Conservation (phyloP, 169 alveolate species). For the Neospora caninum region DNA sequence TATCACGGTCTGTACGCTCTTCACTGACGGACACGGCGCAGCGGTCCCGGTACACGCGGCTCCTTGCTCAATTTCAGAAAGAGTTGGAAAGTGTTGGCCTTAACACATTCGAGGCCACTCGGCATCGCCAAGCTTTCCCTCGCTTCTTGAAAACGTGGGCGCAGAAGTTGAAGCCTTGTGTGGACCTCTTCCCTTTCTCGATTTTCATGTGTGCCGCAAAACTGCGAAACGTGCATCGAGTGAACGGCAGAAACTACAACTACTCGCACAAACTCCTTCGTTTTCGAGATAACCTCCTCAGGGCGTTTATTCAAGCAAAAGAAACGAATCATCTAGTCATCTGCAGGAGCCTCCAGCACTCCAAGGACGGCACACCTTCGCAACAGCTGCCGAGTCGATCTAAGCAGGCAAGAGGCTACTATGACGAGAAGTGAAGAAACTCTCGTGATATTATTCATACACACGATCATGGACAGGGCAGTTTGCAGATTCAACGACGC, state of each 20-base stretch:
- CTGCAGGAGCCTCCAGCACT: not conserved
- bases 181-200: not conserved
- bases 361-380: not conserved
- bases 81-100: slow-evolving; percentile 24
- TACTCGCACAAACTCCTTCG: not conserved
- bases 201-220: not conserved
- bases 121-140: not conserved
- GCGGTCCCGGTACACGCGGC: not conserved
- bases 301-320: not conserved
- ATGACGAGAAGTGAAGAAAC: too few species aligned
- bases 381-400: not conserved
- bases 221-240: not conserved
- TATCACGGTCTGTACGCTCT: not conserved
- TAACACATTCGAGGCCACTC: not conserved
- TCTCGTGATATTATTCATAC: too few species aligned
- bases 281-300: slow-evolving; percentile 5
- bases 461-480: too few species aligned
- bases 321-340: not conserved
- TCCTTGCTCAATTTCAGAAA: not conserved
- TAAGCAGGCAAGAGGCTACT: not conserved
- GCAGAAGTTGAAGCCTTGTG: not conserved
- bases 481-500: too few species aligned
- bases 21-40: not conserved
- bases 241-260: not conserved
- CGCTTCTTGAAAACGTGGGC: not conserved